Base-by-base conservation (phyloP, 2,329 filamentous ascomycete genomes). In the Orbilia javanica region DNA sequence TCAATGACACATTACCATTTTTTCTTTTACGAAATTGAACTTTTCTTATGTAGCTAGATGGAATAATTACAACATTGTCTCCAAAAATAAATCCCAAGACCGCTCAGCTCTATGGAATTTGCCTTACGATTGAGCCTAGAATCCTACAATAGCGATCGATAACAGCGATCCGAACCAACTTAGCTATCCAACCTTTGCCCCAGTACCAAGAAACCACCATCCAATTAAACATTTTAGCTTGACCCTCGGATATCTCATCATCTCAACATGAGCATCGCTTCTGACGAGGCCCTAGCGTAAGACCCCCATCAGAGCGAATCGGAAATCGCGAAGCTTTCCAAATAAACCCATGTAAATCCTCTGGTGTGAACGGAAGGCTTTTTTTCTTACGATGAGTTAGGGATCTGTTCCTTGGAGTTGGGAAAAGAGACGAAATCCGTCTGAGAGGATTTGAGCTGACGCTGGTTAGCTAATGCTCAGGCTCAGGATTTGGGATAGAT, bases 241-340 rank as follows among this genome's bases (percentile, higher is more conserved):
- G 53, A 63, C 62, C 18, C 70, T 74, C 52, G 60, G 62, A 73
- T 62, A 74, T 53, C 42, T 74, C 70, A 73, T 60, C 62, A 50
- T 67, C 50, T 46, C 55, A 72, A 42, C 36, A 29, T 53, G 44
- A 64, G 18, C 3, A 48, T 64, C 44, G 39, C 27, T 48, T 42
- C 31, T 52, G 8, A 27, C 36, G 60, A 36, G 31, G 36, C 8
- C 63, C 63, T 74, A 74, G 63, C 63, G 52, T 31, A 42, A 44
- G 2, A 44, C 18, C 42, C 15, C 31, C 42, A 42, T 62, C 25
- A 46, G 63, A 74, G 70, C 70, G 70, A 74, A 74, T 74, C 70
- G 70, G 70, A 74, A 68, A 68, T 74, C 63, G 70, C 42, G 31
- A 48, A 52, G 52, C 27, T 68, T 42, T 66, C 69, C 69, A 73